Evolutionary conservation across 306 rosid genomes (phyloP), one percentile per base, ranked within the genome.

Genomic region (Dryas octopetala): DNA sequence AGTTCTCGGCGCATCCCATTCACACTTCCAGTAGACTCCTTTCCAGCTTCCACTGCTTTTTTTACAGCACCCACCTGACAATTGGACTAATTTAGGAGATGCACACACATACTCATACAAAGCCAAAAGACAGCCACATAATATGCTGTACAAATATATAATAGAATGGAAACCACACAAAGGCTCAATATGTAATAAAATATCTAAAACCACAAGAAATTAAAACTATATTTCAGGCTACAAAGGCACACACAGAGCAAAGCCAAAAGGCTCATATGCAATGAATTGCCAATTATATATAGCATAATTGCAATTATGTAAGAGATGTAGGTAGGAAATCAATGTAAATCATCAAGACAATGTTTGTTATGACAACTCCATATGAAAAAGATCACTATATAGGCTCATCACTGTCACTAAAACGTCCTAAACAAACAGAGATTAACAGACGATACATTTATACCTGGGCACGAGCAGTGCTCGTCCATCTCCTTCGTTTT

Each of bases 401-500:
- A 14, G 54, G 60, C 71, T 73, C 79, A 66, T 59, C 53, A 26
- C 17, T 76, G 80, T 59, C 74, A 48, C 58, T 40, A 43, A 71
- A 85, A 19, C 6, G 41, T 50, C 60, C 40, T 70, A 14, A 51
- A 40, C 77, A 82, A 76, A 63, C n/a, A 51, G 13, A 45, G 38
- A 23, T 57, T 48, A 40, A 76, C 43, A 13, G 64, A 54, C 3
- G 46, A 83, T 82, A 41, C 38, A 54, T 13, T 60, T 48, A 72
- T 72, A 95, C 99, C 99, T 92, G 97, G n/a, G 88, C 77, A 71
- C 86, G 92, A 84, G 96, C 96, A 80, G 76, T 85, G 84, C 83
- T 80, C 53, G 97, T 96, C 99, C 98, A 96, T 81, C 92, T 86
- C 86, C 89, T 90, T 80, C 99, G 88, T 59, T 79, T 96, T 84